Evolutionary conservation across 345 rosid genomes (phyloP).

Genomic region (Eucalyptus regnans): DNA sequence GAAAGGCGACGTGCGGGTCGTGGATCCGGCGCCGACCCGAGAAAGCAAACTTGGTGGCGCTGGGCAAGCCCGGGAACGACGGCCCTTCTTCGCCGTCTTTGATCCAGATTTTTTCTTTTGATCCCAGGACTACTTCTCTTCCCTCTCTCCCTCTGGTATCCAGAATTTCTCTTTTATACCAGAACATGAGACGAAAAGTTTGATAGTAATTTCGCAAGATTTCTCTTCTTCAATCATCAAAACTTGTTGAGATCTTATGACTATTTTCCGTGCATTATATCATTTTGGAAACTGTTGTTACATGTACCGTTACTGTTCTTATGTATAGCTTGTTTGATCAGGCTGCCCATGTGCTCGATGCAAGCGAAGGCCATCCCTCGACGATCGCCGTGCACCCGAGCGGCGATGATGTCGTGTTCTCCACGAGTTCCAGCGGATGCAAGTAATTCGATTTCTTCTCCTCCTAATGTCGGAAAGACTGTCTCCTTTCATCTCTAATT

Average conservation of each 20-base stretch:
- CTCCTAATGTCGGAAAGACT: not conserved
- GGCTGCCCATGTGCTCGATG: slow-evolving; percentile 56
- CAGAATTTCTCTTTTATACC: too few species aligned
- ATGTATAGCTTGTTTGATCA: not conserved
- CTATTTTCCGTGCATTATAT: not conserved
- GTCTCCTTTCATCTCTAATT: not conserved
- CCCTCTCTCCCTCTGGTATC: slow-evolving; percentile 57
- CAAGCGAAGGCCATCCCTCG: slow-evolving; percentile 60
- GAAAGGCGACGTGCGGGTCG: slow-evolving; percentile 56
- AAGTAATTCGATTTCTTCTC: slow-evolving; percentile 28
- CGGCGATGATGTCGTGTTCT: slow-evolving; percentile 75
- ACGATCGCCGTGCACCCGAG: slow-evolving; percentile 63
- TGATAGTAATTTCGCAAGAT: not conserved
- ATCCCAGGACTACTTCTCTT: slow-evolving; percentile 44
- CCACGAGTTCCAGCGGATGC: slow-evolving; percentile 73
- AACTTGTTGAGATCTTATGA: not conserved
- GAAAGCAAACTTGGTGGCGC: slow-evolving; percentile 43
- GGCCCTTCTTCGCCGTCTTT: slow-evolving; percentile 30
- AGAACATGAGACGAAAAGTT: not conserved
- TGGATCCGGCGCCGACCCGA: slow-evolving; percentile 88
- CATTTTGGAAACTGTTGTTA: not conserved
- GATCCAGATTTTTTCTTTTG: slow-evolving; percentile 70
- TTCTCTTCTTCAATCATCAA: not conserved
- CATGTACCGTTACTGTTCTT: not conserved
- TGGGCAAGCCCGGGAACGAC: slow-evolving; percentile 44